Conservation (phyloP, 2,329 filamentous ascomycete species). For the Aspergillus caelatus region DNA sequence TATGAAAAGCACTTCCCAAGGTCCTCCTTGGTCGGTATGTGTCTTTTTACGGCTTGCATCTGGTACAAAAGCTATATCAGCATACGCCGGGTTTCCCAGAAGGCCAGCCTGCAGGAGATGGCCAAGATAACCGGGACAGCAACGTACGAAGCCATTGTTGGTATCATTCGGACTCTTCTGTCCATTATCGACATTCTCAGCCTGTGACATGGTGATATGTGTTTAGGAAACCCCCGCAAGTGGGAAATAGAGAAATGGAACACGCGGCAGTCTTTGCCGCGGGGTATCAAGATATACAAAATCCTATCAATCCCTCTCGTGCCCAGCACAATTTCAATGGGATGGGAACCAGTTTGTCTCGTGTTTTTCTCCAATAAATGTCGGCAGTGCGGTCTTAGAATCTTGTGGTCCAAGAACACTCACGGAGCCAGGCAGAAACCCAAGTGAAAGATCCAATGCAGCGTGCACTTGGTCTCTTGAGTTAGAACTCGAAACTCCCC, state of each 20-base stretch:
- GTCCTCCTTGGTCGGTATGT: constrained; percentile 24
- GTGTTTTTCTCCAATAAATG: background rate
- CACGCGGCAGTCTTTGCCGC: background rate
- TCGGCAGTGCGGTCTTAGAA: background rate
- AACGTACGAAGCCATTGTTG: constrained; percentile 9
- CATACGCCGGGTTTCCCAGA: background rate
- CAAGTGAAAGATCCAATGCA: background rate
- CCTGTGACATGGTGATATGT: constrained; percentile 10
- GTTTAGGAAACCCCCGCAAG: background rate
- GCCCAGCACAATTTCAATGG: background rate
- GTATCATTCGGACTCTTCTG: constrained; percentile 4
- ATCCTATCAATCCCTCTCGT: background rate
- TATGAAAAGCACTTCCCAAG: constrained; percentile 26
- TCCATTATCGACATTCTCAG: background rate
- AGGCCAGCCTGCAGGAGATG: background rate
- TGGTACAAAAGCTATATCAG: background rate
- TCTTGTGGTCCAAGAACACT: background rate
- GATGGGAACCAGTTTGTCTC: background rate
- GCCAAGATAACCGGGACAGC: background rate
- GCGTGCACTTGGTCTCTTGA: background rate
- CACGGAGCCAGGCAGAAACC: background rate
- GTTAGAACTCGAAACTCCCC: background rate
- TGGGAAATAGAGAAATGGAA: background rate
- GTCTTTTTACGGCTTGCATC: constrained; percentile 18
- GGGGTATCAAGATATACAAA: background rate